Conservation (phyloP, 1,284 basidiomycete genomes). For the Malassezia cuniculi region DNA sequence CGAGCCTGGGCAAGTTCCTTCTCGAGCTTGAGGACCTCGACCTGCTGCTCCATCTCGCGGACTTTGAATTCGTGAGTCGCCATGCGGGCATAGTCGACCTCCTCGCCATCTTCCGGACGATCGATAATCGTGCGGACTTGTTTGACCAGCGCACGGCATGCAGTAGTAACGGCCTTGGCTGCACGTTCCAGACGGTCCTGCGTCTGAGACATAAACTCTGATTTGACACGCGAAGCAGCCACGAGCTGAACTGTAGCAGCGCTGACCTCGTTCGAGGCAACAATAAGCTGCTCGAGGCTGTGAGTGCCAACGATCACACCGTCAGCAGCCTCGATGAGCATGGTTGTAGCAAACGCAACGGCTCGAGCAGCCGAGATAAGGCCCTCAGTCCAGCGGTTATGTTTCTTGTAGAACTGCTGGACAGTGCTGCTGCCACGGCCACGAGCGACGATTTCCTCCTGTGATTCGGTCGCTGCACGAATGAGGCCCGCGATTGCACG, state of each 20-base stretch:
- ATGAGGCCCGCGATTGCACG: constrained; percentile 88
- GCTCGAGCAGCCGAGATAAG: constrained; percentile 95
- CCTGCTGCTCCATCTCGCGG: constrained; percentile 82
- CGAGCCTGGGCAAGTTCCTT: constrained; percentile 61
- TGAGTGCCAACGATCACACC: constrained; percentile 93
- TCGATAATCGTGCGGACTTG: constrained; percentile 93
- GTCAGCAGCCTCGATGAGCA: constrained; percentile 94
- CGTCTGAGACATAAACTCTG: constrained; percentile 94
- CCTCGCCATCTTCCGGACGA: constrained; percentile 60
- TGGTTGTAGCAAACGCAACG: constrained; percentile 89
- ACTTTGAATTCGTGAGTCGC: constrained; percentile 88
- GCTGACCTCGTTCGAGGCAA: constrained; percentile 95
- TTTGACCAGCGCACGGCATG: constrained; percentile 89
- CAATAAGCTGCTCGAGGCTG: constrained; percentile 94
- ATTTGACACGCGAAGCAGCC: constrained; percentile 93
- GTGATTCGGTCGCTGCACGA: constrained; percentile 86
- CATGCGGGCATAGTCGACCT: constrained; percentile 82
- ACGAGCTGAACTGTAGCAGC: constrained; percentile 95
- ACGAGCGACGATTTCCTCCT: constrained; percentile 92
- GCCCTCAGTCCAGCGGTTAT: constrained; percentile 99
- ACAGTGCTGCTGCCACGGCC: constrained; percentile 75
- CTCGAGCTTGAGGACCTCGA: constrained; percentile 89
- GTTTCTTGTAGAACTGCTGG: constrained; percentile 98
- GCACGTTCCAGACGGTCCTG: constrained; percentile 91
- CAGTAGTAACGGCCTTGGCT: constrained; percentile 93